Conservation (phyloP, 1,139 yeast genomes). For the Lodderomyces parapsilosis region DNA sequence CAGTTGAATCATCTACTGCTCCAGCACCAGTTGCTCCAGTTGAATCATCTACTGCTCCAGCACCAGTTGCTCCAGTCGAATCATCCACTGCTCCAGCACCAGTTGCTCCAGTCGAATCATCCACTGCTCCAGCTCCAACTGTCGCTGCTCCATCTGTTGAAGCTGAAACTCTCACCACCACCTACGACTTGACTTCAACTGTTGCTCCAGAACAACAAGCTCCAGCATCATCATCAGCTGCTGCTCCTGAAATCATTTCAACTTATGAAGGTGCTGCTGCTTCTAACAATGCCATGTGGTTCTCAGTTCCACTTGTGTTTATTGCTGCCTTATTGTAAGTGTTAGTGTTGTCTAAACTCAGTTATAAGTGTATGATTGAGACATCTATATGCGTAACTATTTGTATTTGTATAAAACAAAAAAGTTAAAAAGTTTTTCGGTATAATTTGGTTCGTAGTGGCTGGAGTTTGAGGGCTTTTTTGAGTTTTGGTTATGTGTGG, state of each 20-base stretch:
- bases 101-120: conserved; percentile 4
- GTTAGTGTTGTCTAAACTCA: not conserved
- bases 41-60: conserved; percentile 5
- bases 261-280: conserved; percentile 15
- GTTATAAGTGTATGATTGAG: not conserved
- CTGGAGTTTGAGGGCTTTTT: too few species aligned
- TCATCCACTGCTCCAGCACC: conserved; percentile 4
- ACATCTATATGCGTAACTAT: not conserved
- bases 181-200: conserved; percentile 13
- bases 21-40: conserved; percentile 1
- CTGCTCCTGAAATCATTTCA: conserved; percentile 5
- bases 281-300: conserved; percentile 10
- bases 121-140: conserved; percentile 5
- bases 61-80: conserved; percentile 4
- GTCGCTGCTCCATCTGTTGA: conserved; percentile 5
- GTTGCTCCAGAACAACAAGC: conserved; percentile 8
- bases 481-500: too few species aligned
- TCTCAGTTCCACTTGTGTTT: conserved; percentile 13
- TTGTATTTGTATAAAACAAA: not conserved
- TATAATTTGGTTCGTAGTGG: too few species aligned
- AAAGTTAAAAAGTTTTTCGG: not conserved
- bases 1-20: conserved; percentile 5
- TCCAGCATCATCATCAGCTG: conserved; percentile 8
- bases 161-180: conserved; percentile 6
- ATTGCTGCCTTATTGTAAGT: conserved; percentile 12